phyloP scores from a whole-genome alignment of 192 early-diverging fungal genomes.

The Podila epicladia region DNA sequence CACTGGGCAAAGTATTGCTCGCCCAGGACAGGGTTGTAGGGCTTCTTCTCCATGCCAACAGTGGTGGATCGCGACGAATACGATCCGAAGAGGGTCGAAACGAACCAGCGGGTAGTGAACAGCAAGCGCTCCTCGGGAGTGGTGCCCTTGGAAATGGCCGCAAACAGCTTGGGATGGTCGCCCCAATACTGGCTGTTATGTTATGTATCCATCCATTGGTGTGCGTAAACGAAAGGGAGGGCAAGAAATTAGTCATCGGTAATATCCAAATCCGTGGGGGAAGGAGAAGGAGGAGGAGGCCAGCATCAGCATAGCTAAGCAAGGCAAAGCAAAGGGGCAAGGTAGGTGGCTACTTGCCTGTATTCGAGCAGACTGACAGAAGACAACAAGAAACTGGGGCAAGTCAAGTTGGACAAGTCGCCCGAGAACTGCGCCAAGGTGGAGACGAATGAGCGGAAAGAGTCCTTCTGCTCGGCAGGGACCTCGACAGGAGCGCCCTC shows the following conservation, averaged over 20 bases:
- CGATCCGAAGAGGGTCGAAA: conserved; percentile 82
- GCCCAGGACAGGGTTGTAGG: conserved; percentile 68
- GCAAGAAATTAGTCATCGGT: conserved; percentile 9
- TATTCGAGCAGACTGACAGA: conserved; percentile 85
- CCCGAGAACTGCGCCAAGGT: conserved; percentile 82
- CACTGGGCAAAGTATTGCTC: conserved; percentile 62
- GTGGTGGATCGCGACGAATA: conserved; percentile 77
- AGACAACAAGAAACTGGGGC: conserved; percentile 81
- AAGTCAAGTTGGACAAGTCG: conserved; percentile 81
- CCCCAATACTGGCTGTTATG: conserved; percentile 64
- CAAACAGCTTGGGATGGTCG: conserved; percentile 69
- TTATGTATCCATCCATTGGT: not conserved
- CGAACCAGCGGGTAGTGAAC: conserved; percentile 78
- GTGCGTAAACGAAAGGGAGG: not conserved
- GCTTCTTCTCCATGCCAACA: conserved; percentile 83
- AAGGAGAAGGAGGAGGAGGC: not conserved
- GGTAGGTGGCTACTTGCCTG: conserved; percentile 53
- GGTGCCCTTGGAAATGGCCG: conserved; percentile 67
- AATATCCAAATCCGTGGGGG: not conserved
- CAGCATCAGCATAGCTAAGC: not conserved
- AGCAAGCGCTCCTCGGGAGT: conserved; percentile 73
- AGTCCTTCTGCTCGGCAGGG: conserved; percentile 68
- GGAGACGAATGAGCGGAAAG: conserved; percentile 72
- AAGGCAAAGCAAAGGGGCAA: not conserved
- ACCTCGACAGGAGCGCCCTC: conserved; percentile 48